Evolutionary conservation across 2,329 filamentous ascomycete genomes (phyloP).

Genomic region (Akanthomyces uredinophilus): DNA sequence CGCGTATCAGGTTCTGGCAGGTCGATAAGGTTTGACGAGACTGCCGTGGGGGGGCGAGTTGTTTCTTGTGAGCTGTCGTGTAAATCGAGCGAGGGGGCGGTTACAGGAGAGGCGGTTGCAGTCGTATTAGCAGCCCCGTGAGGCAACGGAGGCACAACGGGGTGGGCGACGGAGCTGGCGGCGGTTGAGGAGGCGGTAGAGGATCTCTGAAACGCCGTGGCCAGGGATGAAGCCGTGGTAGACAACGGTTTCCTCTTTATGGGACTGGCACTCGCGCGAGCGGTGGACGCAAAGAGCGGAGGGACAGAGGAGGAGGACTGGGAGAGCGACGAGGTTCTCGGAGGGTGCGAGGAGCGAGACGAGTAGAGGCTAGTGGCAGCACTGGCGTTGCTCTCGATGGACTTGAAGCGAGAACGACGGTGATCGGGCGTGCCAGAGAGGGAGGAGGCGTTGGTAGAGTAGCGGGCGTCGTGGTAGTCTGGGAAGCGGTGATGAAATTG

Average conservation of each 20-base stretch:
- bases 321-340: constrained; percentile 15
- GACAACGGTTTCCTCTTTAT: constrained; percentile 60
- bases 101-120: neutral
- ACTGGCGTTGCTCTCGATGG: constrained; percentile 15
- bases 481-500: constrained; percentile 6
- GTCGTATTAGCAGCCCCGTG: neutral
- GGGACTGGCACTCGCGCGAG: constrained; percentile 20
- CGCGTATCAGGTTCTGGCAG: constrained; percentile 47
- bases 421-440: neutral
- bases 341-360: constrained; percentile 24
- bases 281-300: constrained; percentile 12
- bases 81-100: neutral
- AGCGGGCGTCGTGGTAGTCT: constrained; percentile 7
- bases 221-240: constrained; percentile 47
- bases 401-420: constrained; percentile 9
- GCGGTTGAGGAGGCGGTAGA: constrained; percentile 25
- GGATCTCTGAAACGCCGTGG: constrained; percentile 29
- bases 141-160: constrained; percentile 14
- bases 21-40: constrained; percentile 31
- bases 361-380: constrained; percentile 18
- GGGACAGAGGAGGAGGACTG: constrained; percentile 13
- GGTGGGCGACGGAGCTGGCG: constrained; percentile 3
- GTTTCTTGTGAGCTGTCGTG: neutral
- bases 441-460: neutral
- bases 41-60: neutral